These are phyloP conservation scores for Fusarium piperis DNA, from an alignment of 2,329 filamentous ascomycete genomes.

Conservation along the genomic window DNA sequence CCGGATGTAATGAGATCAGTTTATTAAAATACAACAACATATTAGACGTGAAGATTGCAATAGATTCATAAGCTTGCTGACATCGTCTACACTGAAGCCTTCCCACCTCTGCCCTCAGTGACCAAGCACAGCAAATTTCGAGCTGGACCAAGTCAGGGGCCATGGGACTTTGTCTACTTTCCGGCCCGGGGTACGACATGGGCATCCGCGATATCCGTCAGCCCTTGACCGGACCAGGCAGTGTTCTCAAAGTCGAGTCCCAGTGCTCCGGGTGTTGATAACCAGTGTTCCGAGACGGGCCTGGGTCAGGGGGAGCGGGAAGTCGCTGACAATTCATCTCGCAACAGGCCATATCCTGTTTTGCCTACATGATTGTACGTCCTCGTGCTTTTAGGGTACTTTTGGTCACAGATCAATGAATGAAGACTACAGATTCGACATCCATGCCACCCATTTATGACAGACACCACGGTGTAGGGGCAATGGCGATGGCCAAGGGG, in stretches of 20 bases:
- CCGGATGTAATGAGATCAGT: slow-evolving; percentile 70
- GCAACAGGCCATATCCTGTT: not conserved
- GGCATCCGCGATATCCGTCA: not conserved
- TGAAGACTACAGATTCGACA: not conserved
- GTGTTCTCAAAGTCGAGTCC: not conserved
- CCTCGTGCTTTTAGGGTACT: not conserved
- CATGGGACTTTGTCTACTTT: not conserved
- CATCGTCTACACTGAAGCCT: not conserved
- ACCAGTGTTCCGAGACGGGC: not conserved
- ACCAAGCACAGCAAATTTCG: not conserved
- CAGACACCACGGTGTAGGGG: not conserved
- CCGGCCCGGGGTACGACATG: not conserved
- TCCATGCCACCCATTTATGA: not conserved
- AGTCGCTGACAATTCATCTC: not conserved
- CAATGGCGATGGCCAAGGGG: not conserved
- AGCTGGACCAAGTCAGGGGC: not conserved
- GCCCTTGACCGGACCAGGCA: not conserved
- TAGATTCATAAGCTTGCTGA: not conserved
- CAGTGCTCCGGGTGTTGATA: not conserved
- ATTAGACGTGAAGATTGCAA: not conserved
- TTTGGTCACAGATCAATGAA: not conserved
- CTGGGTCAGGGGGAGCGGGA: not conserved
- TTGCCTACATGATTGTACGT: not conserved
- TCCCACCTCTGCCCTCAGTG: not conserved
- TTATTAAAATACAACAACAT: slow-evolving; percentile 5